Percentiles rank a stretch among this genome's conserved stretches.
Evolutionary conservation across 2,329 filamentous ascomycete genomes (phyloP).

Genomic region (Tolypocladium amazonense): DNA sequence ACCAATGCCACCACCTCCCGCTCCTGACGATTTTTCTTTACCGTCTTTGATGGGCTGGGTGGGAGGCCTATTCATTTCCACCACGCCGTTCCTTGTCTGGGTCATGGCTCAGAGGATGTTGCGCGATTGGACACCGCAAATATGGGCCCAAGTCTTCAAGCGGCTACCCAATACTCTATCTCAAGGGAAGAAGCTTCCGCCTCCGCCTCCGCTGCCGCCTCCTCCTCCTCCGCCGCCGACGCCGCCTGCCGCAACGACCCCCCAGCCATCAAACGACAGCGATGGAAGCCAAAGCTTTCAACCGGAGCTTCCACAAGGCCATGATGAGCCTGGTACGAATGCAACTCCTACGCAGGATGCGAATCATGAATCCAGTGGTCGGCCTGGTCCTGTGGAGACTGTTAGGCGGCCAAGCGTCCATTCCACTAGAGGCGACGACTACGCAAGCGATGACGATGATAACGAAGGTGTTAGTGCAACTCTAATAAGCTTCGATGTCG

Average conservation of each 20-base stretch:
- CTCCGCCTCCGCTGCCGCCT: conserved; percentile 10
- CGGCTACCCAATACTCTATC: conserved; percentile 28
- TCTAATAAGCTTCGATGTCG: conserved; percentile 51
- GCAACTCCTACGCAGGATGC: conserved; percentile 15
- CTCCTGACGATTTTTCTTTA: conserved; percentile 24
- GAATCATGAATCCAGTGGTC: conserved; percentile 18
- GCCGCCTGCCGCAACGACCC: background rate
- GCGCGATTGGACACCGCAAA: conserved; percentile 20
- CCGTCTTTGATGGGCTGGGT: conserved; percentile 32
- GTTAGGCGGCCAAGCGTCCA: conserved; percentile 34
- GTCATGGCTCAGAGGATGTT: conserved; percentile 29
- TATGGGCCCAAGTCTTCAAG: conserved; percentile 28
- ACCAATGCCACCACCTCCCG: conserved; percentile 35
- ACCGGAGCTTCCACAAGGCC: background rate
- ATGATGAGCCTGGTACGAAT: background rate
- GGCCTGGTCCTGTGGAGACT: conserved; percentile 17
- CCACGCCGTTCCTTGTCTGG: conserved; percentile 37
- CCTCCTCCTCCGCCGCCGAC: conserved; percentile 5
- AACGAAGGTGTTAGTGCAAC: conserved; percentile 44
- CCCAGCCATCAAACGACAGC: background rate
- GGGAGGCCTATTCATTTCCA: conserved; percentile 27
- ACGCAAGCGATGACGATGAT: conserved; percentile 46
- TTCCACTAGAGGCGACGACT: conserved; percentile 39
- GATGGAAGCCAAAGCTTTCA: background rate
- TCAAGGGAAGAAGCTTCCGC: conserved; percentile 11